Evolutionary conservation across 371 early-diverging fungal genomes (phyloP), one percentile per base, ranked within the genome.

Genomic region (Neoconidiobolus thromboides): DNA sequence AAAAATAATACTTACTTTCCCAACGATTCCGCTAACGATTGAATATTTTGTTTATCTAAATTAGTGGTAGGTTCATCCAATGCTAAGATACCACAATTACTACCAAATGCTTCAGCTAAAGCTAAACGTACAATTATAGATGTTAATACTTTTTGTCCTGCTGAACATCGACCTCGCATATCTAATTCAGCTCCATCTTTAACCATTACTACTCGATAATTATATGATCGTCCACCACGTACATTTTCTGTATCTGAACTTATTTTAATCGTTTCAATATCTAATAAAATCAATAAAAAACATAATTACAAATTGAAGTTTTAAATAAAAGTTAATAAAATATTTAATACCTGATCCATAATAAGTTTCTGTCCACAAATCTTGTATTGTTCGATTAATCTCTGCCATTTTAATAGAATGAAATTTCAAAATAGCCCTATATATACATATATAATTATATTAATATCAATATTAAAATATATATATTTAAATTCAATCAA

Each of bases 31-130:
- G 99, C 99, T 61, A 99, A 73, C 58, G 86, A 86, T 60, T 85
- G 78, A 49, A 98, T 87, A 67, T 99, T 99, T 3, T 79, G 92
- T 48, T 80, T 76, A 70, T 99, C 99, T 15, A 99, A 72, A 69
- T 99, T 99, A 0, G 99, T 99, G 0, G 99, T 99, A 0, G 99
- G 99, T 66, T 99, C 99, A 71, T 99, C 99, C 53, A 99, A 72
- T 0, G 99, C 92, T 50, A 99, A 70, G n/a, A 99, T 82, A 3
- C 96, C 96, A 67, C 97, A 99, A 62, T 89, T 85, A 9, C 82
- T 65, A 60, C 93, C 82, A 67, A 99, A 99, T 0, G 96, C 81
- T 59, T 99, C 98, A 2, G 98, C 96, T 49, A 99, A 73, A 4
- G 99, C 99, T 46, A 99, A 73, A 14, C 99, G 82, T 59, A 99